Percentiles rank a stretch among this genome's conserved stretches.
Evolutionary conservation across 495 filamentous ascomycete species (phyloP).

Genomic region (Penicillium macrosclerotiorum): DNA sequence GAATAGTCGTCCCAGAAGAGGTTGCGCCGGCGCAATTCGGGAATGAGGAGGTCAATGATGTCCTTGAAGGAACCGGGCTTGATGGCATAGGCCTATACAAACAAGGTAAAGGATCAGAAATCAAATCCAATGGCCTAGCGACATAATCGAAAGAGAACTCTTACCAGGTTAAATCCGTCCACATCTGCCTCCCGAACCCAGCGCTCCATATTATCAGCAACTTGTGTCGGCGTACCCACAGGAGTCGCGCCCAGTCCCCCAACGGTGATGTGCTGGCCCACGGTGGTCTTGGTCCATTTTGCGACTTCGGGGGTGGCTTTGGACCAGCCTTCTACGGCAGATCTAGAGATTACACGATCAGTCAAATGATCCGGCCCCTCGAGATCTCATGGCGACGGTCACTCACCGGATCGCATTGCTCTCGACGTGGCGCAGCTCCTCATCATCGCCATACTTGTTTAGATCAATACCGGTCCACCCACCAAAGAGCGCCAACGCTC

Average conservation of each 20-base stretch:
- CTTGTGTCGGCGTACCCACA: constrained; percentile 54
- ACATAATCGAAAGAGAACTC: too few species aligned
- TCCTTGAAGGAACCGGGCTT: constrained; percentile 64
- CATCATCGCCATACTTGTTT: constrained; percentile 50
- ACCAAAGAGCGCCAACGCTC: constrained; percentile 55
- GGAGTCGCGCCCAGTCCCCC: constrained; percentile 55
- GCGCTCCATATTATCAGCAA: constrained; percentile 59
- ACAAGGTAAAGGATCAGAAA: too few species aligned
- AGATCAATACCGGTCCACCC: constrained; percentile 60
- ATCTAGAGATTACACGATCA: constrained; percentile 24
- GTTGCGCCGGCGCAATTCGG: constrained; percentile 45
- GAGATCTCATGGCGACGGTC: background rate
- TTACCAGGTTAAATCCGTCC: constrained; percentile 62
- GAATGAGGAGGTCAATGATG: constrained; percentile 51
- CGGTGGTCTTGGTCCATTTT: constrained; percentile 64
- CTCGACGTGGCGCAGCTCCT: constrained; percentile 57
- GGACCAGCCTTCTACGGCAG: constrained; percentile 48
- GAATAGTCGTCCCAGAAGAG: constrained; percentile 51
- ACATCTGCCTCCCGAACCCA: constrained; percentile 62
- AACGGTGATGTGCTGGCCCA: constrained; percentile 61
- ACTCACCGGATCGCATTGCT: constrained; percentile 60
- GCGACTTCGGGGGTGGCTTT: constrained; percentile 41
- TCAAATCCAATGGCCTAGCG: too few species aligned
- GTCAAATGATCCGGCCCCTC: background rate
- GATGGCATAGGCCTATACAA: constrained; percentile 56